phyloP scores from a whole-genome alignment of 352 stramenopile species.

The Phytophthora sansomeana region DNA sequence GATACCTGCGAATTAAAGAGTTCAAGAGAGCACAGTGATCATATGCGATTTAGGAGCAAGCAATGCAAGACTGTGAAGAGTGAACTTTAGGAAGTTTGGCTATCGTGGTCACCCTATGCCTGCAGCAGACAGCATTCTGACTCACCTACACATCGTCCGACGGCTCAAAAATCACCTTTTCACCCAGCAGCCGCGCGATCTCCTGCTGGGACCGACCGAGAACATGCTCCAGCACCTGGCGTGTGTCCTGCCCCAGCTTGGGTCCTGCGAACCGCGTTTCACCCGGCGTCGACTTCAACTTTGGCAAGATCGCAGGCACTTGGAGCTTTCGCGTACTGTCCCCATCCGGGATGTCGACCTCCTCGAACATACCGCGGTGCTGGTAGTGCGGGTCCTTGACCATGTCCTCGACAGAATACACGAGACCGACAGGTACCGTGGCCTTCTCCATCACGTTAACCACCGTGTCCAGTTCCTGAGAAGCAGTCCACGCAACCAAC shows the following conservation, averaged over 20 bases:
- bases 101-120: neutral
- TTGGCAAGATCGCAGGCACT: conserved; percentile 81
- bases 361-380: conserved; percentile 82
- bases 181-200: conserved; percentile 59
- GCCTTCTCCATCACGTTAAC: conserved; percentile 68
- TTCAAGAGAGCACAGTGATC: neutral
- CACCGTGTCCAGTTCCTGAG: conserved; percentile 53
- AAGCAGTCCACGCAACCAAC: conserved; percentile 63
- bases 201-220: conserved; percentile 60
- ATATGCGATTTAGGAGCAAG: neutral
- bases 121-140: neutral
- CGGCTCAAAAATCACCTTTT: conserved; percentile 81
- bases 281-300: conserved; percentile 69
- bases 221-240: conserved; percentile 62
- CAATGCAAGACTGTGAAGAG: neutral
- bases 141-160: conserved; percentile 11
- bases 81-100: neutral
- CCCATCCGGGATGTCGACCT: conserved; percentile 56
- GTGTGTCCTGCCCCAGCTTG: conserved; percentile 79
- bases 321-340: conserved; percentile 51
- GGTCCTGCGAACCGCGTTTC: conserved; percentile 68
- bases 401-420: conserved; percentile 89
- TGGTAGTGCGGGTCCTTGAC: conserved; percentile 72
- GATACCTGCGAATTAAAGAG: neutral
- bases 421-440: conserved; percentile 67